Base-by-base conservation (phyloP, 768 basidiomycete species). In the Psilocybe sp. region DNA sequence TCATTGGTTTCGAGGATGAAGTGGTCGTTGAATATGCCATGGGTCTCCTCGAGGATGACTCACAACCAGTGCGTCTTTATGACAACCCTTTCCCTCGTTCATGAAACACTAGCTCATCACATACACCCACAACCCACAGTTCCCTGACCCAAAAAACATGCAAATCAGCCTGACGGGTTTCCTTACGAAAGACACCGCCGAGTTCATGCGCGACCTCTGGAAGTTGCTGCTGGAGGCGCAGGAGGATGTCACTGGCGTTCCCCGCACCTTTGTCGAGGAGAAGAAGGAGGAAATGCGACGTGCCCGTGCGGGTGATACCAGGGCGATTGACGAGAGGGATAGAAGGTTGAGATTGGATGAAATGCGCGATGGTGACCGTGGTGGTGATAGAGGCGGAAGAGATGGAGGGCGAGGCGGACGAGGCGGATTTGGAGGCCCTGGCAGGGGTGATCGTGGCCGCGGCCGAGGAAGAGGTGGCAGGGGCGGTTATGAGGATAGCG, bases 21-120 rank as follows among this genome's bases (percentile, higher is more conserved):
- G 86, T 99, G 38, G 87, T 98, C 37, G 85, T 98, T 23, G 96
- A 98, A 63, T 98, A 97, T 63, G 92, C 93, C 14, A 92, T 93
- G 84, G 92, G 92, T 14, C 76, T 98, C 15, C 72, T 99, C 5
- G 97, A 99, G 63, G 92, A 97, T 59, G 75, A 83, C 42, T 77
- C 81, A 13, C 80, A 88, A 55, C 87, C 89, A n/a, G 94, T 96
- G 54, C 56, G 86, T 66, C 13, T 12, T 39, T 1, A 23, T 40
- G n/a, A n/a, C n/a, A n/a, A n/a, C n/a, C 8, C 18, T 35, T 44
- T 39, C 19, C 14, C 37, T 5, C 33, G 37, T 37, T 47, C 7
- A 12, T 28, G 19, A 11, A 9, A 38, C 18, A 39, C n/a, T 41
- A 39, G 36, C 38, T 41, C 46, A 42, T 28, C 15, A 1, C 13